phyloP scores from a whole-genome alignment of 2,329 filamentous ascomycete genomes.

The Xylariaceae sp. region DNA sequence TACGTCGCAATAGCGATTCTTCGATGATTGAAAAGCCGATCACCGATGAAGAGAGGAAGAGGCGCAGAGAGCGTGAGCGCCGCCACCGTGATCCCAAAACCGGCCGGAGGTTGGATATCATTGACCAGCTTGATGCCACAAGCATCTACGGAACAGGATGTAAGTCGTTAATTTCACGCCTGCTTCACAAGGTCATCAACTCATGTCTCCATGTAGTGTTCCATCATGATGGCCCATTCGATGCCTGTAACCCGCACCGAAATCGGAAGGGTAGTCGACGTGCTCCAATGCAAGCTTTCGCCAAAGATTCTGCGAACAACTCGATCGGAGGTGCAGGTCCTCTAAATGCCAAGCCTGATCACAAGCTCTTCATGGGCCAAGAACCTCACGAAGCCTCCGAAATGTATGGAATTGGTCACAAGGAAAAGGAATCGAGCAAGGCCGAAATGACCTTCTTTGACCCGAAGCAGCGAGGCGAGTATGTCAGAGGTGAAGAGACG shows the following conservation, averaged over 20 bases:
- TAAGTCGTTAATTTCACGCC: conserved; percentile 51
- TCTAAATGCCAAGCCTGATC: conserved; percentile 77
- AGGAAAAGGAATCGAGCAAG: conserved; percentile 42
- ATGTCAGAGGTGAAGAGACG: conserved; percentile 82
- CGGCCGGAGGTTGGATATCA: conserved; percentile 73
- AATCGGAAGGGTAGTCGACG: conserved; percentile 82
- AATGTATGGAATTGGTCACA: conserved; percentile 63
- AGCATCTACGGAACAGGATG: conserved; percentile 92
- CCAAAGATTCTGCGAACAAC: conserved; percentile 90
- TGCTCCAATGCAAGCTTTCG: conserved; percentile 95
- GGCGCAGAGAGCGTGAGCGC: conserved; percentile 56
- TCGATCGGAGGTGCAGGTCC: conserved; percentile 86
- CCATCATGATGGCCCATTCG: conserved; percentile 96
- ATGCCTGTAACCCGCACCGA: conserved; percentile 92
- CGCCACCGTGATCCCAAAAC: conserved; percentile 52
- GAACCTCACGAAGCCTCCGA: conserved; percentile 82
- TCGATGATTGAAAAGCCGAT: conserved; percentile 68
- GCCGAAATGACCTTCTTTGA: conserved; percentile 64
- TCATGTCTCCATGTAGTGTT: conserved; percentile 64
- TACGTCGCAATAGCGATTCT: conserved; percentile 78
- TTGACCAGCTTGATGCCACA: conserved; percentile 95
- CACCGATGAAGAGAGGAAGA: conserved; percentile 61
- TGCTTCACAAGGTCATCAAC: conserved; percentile 2
- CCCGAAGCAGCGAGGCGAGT: conserved; percentile 65
- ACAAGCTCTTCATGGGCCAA: conserved; percentile 83